Evolutionary conservation across 306 rosid genomes (phyloP).

Genomic region (Trifolium repens): DNA sequence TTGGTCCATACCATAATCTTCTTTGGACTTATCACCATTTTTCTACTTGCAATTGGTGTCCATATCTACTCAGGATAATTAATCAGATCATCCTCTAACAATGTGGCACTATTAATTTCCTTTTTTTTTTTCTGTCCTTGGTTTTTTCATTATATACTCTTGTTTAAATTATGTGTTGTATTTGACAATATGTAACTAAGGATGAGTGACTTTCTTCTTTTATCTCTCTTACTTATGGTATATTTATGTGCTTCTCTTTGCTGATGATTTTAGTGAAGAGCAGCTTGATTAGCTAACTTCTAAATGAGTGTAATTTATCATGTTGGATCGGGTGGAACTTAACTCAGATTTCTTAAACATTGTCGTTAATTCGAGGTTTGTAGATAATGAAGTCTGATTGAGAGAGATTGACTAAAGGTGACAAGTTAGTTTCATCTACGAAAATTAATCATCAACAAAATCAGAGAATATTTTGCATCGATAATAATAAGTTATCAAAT

Average conservation of each 20-base stretch:
- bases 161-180: conserved; percentile 24
- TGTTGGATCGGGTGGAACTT: not conserved
- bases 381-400: too few relatives aligned
- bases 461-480: too few relatives aligned
- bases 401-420: too few relatives aligned
- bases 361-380: not conserved
- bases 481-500: too few relatives aligned
- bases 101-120: not conserved
- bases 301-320: not conserved
- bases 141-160: not conserved
- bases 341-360: too few relatives aligned
- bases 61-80: conserved; percentile 59
- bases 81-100: not conserved
- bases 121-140: not conserved
- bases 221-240: not conserved
- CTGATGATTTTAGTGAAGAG: not conserved
- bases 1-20: conserved; percentile 70
- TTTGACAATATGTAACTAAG: not conserved
- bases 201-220: conserved; percentile 4
- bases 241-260: not conserved
- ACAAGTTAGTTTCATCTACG: too few relatives aligned
- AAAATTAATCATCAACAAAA: too few relatives aligned
- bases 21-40: conserved; percentile 60
- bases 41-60: conserved; percentile 65
- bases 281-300: not conserved